phyloP scores from a whole-genome alignment of 768 basidiomycete species.

The Hemileccinum impolitum region DNA sequence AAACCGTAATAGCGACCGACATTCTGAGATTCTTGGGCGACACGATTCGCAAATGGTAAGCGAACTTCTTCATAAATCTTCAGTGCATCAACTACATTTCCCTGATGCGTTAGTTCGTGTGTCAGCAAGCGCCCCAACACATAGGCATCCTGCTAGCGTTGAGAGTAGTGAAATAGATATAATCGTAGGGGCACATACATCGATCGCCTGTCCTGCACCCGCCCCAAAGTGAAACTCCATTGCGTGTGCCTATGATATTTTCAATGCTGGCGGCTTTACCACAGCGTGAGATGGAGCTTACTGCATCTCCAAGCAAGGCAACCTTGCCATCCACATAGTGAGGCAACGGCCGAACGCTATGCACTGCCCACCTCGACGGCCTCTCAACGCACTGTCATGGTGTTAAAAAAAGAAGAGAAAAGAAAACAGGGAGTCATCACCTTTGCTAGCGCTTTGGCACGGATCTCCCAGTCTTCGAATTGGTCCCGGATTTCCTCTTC shows the following conservation, averaged over 20 bases:
- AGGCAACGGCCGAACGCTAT: conserved; percentile 37
- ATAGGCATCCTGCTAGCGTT: conserved; percentile 24
- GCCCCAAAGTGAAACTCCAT: conserved; percentile 46
- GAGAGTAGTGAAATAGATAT: not conserved
- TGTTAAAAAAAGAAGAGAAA: not conserved
- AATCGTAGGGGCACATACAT: conserved; percentile 30
- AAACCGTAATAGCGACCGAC: conserved; percentile 26
- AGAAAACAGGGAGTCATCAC: not conserved
- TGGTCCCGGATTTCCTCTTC: conserved; percentile 30
- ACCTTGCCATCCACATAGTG: conserved; percentile 38
- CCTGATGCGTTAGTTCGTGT: conserved; percentile 17
- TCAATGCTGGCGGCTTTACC: conserved; percentile 1
- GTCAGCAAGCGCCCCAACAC: conserved; percentile 29
- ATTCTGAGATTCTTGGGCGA: conserved; percentile 17
- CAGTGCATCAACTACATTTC: conserved; percentile 27
- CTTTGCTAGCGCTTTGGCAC: conserved; percentile 9
- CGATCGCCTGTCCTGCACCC: conserved; percentile 51
- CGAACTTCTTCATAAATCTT: conserved; percentile 32
- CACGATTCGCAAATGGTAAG: conserved; percentile 26
- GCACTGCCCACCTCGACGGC: conserved; percentile 43
- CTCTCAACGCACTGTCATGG: conserved; percentile 31
- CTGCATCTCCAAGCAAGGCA: conserved; percentile 49
- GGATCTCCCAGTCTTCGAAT: conserved; percentile 27
- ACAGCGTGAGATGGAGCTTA: conserved; percentile 15
- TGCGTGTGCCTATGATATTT: conserved; percentile 37